Conservation (phyloP, 768 basidiomycete genomes). For the Boletus subcaerulescens region DNA sequence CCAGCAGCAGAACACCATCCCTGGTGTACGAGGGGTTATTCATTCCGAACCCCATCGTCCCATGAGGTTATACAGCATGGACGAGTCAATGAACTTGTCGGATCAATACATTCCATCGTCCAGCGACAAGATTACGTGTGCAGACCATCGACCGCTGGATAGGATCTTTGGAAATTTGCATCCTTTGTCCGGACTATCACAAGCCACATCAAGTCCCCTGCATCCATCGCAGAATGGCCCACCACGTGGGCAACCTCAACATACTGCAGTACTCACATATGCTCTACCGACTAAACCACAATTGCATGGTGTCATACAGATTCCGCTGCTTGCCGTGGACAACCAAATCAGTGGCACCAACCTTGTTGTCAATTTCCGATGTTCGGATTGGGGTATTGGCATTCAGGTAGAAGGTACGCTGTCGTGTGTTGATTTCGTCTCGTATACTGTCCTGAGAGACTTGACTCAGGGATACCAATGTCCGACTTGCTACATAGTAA, state of each 20-base stretch:
- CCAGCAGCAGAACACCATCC: neutral
- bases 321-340: constrained; percentile 24
- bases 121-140: constrained; percentile 27
- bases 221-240: constrained; percentile 1
- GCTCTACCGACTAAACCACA: constrained; percentile 19
- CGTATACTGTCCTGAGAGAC: neutral
- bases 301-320: constrained; percentile 17
- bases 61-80: neutral
- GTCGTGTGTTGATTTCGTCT: neutral
- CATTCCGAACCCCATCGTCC: neutral
- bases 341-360: constrained; percentile 18
- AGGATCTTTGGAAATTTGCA: constrained; percentile 20
- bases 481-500: constrained; percentile 23
- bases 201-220: neutral
- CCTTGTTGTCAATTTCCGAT: constrained; percentile 19
- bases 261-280: constrained; percentile 12
- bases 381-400: constrained; percentile 25
- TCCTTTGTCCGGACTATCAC: neutral
- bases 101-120: constrained; percentile 29
- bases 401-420: constrained; percentile 17
- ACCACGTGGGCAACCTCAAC: neutral
- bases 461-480: constrained; percentile 23
- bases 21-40: neutral
- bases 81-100: neutral
- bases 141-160: constrained; percentile 27